phyloP scores from a whole-genome alignment of 2,329 filamentous ascomycete species.

The Dothiorella sarmentorum region DNA sequence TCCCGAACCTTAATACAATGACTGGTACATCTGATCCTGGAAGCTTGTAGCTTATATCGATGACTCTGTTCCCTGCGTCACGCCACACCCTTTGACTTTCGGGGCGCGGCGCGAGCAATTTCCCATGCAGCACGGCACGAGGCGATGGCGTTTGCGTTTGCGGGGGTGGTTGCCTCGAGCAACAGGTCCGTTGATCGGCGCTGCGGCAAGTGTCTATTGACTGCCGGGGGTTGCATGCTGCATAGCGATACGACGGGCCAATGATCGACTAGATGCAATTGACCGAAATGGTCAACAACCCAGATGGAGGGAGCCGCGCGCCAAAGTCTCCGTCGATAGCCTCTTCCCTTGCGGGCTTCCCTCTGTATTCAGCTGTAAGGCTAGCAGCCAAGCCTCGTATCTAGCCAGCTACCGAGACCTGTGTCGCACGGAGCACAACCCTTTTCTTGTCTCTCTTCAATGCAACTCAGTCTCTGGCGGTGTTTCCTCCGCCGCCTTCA shows the following conservation, averaged over 20 bases:
- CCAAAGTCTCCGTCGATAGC: background rate
- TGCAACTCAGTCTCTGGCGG: background rate
- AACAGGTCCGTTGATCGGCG: background rate
- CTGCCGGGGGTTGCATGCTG: background rate
- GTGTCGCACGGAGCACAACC: background rate
- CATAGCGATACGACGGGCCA: background rate
- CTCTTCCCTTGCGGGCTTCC: background rate
- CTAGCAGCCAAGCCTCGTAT: slow-evolving; percentile 9
- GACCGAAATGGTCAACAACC: background rate
- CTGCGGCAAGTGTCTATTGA: background rate
- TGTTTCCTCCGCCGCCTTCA: background rate
- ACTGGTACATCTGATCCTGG: background rate
- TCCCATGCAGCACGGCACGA: background rate
- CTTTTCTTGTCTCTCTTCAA: background rate
- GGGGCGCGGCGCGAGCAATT: background rate
- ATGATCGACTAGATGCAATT: background rate
- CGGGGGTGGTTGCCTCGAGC: slow-evolving; percentile 5
- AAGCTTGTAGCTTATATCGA: background rate
- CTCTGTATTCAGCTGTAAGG: background rate
- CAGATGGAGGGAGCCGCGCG: background rate
- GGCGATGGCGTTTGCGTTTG: background rate
- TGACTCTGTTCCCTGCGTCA: background rate
- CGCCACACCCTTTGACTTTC: background rate
- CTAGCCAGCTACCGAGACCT: background rate
- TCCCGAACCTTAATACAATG: slow-evolving; percentile 6